These are phyloP conservation scores for Trichoderma reesei DNA, from an alignment of 495 filamentous ascomycete species.

Conservation along the genomic window DNA sequence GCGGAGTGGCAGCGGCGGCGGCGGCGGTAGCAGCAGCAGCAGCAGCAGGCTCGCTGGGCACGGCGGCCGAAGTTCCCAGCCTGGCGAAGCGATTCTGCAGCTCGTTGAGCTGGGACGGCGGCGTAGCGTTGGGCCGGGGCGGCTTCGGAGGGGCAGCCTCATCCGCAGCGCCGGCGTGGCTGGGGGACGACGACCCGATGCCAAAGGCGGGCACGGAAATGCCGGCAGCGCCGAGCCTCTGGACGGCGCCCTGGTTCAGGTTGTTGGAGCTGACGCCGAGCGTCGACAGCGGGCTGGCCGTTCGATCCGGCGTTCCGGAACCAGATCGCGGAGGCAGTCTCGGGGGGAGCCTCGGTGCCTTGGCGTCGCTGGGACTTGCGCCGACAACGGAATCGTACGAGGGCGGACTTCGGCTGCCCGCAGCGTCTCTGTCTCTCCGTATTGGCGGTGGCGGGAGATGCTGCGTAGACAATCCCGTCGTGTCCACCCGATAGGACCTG, in stretches of 20 bases:
- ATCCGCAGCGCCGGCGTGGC: conserved; percentile 13
- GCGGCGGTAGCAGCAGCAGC: conserved; percentile 22
- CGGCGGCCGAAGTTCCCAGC: conserved; percentile 26
- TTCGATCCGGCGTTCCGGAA: conserved; percentile 44
- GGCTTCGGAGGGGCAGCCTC: conserved; percentile 16
- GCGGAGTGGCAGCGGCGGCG: too few species aligned
- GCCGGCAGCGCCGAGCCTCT: conserved; percentile 63
- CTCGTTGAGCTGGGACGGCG: conserved; percentile 42
- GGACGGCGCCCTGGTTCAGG: conserved; percentile 60
- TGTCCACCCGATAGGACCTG: conserved; percentile 59
- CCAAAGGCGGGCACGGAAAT: conserved; percentile 74
- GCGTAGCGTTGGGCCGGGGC: conserved; percentile 11
- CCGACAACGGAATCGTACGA: conserved; percentile 16
- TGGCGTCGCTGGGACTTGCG: neutral
- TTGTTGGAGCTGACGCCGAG: conserved; percentile 24
- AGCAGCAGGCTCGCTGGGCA: conserved; percentile 18
- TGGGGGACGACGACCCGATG: conserved; percentile 41
- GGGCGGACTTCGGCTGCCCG: conserved; percentile 18
- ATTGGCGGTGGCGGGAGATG: conserved; percentile 64
- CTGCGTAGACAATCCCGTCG: conserved; percentile 58
- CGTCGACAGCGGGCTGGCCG: conserved; percentile 24
- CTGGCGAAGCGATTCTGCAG: conserved; percentile 60
- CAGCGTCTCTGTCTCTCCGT: conserved; percentile 42
- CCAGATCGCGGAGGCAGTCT: conserved; percentile 38
- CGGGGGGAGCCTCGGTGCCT: conserved; percentile 59